Evolutionary conservation across 2,329 filamentous ascomycete genomes (phyloP), one percentile per base, ranked within the genome.

Genomic region (Claviceps sp.): DNA sequence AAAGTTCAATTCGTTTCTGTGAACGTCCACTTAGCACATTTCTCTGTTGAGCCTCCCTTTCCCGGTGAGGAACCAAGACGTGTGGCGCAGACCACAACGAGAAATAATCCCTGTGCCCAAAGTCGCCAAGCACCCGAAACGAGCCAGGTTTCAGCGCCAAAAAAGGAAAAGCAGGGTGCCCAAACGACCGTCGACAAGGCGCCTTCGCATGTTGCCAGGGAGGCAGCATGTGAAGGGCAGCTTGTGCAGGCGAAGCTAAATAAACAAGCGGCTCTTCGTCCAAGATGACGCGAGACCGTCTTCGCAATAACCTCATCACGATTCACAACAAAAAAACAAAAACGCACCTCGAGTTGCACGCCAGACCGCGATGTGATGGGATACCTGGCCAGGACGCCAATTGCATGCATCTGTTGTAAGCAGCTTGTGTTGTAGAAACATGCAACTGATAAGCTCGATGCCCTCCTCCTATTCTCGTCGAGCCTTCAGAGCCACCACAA

Each of bases 1-100:
- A 54, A 34, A 49, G 50, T 52, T 49, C 37, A 20, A 20, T 44
- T 37, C 37, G 23, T 37, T 26, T 45, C 52, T 54, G 22, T 29
- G 40, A 50, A 47, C 29, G 16, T 43, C 46, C 38, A 38, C 46
- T 54, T 47, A 54, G 52, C 52, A 54, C 22, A 34, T 16, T 4
- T 49, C 42, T 37, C 16, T 9, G 20, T n/a, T 37, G 52, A 45
- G 45, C 23, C 29, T 20, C 43, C 14, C 36, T 14, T 23, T 39
- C 36, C 36, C 14, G 13, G 23, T 45, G 36, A 49, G 36, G 43
- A 46, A 49, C 43, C 45, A 47, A 36, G 45, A n/a, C 23, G 34
- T 50, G 52, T 54, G 52, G 46, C 52, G 45, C 49, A 36, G 40
- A 26, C 43, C 7, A 50, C 17, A 38, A 37, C 16, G 38, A 39